A percentile compares a stretch with the other conserved stretches of the same genome.
phyloP scores from a whole-genome alignment of 192 early-diverging fungal species.

The Glomus cerebriforme region DNA sequence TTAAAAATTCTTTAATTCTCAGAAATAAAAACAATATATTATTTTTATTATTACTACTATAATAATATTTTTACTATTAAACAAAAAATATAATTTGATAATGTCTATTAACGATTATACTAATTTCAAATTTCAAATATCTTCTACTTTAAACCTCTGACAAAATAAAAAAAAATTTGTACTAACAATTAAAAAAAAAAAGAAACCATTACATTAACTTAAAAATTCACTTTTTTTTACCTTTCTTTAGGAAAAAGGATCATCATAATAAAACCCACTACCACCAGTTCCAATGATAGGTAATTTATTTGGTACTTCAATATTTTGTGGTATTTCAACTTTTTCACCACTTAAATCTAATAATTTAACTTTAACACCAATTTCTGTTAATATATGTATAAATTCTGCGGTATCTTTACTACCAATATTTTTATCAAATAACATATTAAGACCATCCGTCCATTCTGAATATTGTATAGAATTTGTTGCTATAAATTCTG shows the following conservation, averaged over 20 bases:
- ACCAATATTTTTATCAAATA: constrained; percentile 63
- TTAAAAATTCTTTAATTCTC: no score
- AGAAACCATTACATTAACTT: neutral
- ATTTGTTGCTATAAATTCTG: constrained; percentile 58
- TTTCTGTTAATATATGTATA: constrained; percentile 64
- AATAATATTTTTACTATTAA: no score
- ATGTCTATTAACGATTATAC: no score
- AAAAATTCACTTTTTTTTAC: neutral
- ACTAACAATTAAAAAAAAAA: no score
- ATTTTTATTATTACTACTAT: no score
- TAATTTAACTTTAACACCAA: constrained; percentile 67
- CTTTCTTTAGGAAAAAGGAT: constrained; percentile 20
- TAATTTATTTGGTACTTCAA: constrained; percentile 26
- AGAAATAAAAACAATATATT: no score
- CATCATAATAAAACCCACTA: constrained; percentile 32
- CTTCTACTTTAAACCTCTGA: no score
- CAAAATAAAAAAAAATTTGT: no score
- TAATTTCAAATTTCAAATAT: no score
- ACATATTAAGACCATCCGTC: constrained; percentile 75
- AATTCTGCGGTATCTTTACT: constrained; percentile 67
- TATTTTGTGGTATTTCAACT: constrained; percentile 49
- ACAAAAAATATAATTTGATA: no score
- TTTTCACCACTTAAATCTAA: constrained; percentile 67
- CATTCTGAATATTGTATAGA: constrained; percentile 61
- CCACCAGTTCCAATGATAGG: constrained; percentile 4